Base-by-base conservation (phyloP, 2,329 filamentous ascomycete species). In the Cladosporium austrohemisphaericum region DNA sequence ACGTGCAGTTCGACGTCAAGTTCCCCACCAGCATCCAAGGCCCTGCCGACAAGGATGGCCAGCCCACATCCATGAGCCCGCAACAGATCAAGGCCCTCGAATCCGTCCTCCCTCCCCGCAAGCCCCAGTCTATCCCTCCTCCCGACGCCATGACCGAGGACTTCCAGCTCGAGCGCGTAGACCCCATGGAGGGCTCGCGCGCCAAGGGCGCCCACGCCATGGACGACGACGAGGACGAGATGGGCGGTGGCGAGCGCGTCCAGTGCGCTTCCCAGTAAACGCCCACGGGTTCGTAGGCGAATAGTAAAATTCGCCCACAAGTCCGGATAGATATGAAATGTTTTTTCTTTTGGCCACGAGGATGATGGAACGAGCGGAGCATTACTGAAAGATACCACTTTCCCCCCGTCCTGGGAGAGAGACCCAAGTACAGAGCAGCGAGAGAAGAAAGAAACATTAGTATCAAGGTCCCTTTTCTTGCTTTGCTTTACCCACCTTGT, bases 1-100 rank as follows among this genome's bases (percentile, higher is more conserved):
- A 93, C 76, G 90, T 98, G 65, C 89, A 95, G 68, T 98, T 98
- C 75, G 85, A 88, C 64, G 90, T 98, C 73, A 95, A 95, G 74
- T 97, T 98, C 80, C 93, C 93, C 41, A 85, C 75, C 38, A 63
- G 63, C 18, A 64, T 77, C 20, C 59, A 57, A 45, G 70, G 69
- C 16, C 67, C 70, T 20, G 55, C 56, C 31, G 63, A 61, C 52
- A 56, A 57, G 22, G 71, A 75, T 16, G 74, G 68, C 47, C 67
- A 61, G 43, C 64, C 72, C 4, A 64, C 61, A 3, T 25, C 53
- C 28, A 68, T 76, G 65, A 65, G 85, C 44, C 75, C 83, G 13
- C 77, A 82, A 51, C 85, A 88, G 55, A 86, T 95, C 60, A 81
- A 88, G 50, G 77, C 84, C 10, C 83, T 98, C 31, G 90, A 93